A percentile compares a stretch with the other conserved stretches of the same genome.
These are phyloP conservation scores for Anastatica hierochuntica DNA, from an alignment of 345 rosid species.

Conservation along the genomic window DNA sequence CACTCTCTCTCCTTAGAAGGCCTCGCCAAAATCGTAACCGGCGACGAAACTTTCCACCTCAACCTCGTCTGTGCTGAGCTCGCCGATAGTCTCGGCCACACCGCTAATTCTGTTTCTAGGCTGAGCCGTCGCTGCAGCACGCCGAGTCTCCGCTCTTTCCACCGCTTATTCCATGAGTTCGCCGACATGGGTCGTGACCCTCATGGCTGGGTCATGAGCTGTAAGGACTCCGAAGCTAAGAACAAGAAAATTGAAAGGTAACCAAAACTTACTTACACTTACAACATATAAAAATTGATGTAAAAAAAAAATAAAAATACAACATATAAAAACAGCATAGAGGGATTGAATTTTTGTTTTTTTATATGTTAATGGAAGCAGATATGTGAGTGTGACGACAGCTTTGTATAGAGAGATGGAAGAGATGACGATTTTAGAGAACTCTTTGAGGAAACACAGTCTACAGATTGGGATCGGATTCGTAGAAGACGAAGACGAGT, in stretches of 20 bases:
- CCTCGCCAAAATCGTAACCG: constrained; percentile 64
- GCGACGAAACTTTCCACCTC: constrained; percentile 72
- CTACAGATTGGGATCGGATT: constrained; percentile 21
- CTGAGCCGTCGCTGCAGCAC: constrained; percentile 48
- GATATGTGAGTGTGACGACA: constrained; percentile 55
- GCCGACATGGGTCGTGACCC: constrained; percentile 58
- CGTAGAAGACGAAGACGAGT: constrained; percentile 19
- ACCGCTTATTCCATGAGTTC: constrained; percentile 42
- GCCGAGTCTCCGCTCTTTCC: constrained; percentile 39
- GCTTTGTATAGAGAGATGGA: constrained; percentile 71
- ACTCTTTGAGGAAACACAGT: constrained; percentile 35
- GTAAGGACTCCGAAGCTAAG: constrained; percentile 55
- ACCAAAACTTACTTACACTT: neutral
- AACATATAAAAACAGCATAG: neutral
- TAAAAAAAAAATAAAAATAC: too few species aligned
- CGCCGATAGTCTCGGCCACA: constrained; percentile 43
- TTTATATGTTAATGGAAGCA: constrained; percentile 21
- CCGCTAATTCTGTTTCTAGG: constrained; percentile 51
- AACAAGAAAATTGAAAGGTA: constrained; percentile 72
- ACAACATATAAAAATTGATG: too few species aligned
- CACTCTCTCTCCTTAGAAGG: constrained; percentile 67
- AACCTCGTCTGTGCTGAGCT: constrained; percentile 83
- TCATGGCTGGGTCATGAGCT: constrained; percentile 49
- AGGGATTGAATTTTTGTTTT: constrained; percentile 1
- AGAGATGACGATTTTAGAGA: constrained; percentile 55